phyloP scores from a whole-genome alignment of 495 filamentous ascomycete species.

The Pyrenula massariospora region DNA sequence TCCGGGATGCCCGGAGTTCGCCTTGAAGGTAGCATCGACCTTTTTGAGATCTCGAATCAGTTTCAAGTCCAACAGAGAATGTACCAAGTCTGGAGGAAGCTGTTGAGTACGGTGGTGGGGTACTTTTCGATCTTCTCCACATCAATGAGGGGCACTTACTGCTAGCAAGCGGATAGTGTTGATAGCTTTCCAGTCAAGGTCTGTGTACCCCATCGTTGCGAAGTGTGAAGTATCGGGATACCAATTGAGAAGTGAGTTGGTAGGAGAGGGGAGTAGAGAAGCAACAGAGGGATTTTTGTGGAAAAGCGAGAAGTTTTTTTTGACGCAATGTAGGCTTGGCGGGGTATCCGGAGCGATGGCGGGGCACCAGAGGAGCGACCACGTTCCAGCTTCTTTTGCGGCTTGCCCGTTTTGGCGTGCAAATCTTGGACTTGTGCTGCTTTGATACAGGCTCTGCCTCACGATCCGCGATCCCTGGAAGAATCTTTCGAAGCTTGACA shows the following conservation, averaged over 20 bases:
- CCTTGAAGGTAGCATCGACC: slow-evolving; percentile 94
- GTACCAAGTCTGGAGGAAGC: slow-evolving; percentile 7
- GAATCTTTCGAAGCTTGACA: too few species aligned
- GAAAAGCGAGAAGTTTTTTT: neutral
- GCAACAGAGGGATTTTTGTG: neutral
- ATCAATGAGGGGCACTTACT: slow-evolving; percentile 44
- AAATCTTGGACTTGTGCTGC: neutral
- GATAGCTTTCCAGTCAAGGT: slow-evolving; percentile 79
- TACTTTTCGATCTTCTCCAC: too few species aligned
- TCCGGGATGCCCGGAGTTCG: slow-evolving; percentile 97
- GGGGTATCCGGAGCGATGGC: neutral
- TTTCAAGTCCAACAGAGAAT: slow-evolving; percentile 6
- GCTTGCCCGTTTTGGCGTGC: neutral
- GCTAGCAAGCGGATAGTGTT: slow-evolving; percentile 96
- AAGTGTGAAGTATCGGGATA: slow-evolving; percentile 12
- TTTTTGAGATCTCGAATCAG: slow-evolving; percentile 22
- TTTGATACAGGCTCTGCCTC: neutral
- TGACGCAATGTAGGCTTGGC: neutral
- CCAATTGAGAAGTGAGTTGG: neutral
- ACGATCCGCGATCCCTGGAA: too few species aligned
- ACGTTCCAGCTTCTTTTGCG: neutral
- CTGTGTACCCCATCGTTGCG: slow-evolving; percentile 77
- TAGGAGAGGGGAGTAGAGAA: neutral
- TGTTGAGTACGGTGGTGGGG: slow-evolving; percentile 4
- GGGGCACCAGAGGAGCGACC: too few species aligned